Percentiles rank a stretch among this genome's conserved stretches.
These are phyloP conservation scores for Mucor irregularis DNA, from an alignment of 371 early-diverging fungal species.

Conservation along the genomic window DNA sequence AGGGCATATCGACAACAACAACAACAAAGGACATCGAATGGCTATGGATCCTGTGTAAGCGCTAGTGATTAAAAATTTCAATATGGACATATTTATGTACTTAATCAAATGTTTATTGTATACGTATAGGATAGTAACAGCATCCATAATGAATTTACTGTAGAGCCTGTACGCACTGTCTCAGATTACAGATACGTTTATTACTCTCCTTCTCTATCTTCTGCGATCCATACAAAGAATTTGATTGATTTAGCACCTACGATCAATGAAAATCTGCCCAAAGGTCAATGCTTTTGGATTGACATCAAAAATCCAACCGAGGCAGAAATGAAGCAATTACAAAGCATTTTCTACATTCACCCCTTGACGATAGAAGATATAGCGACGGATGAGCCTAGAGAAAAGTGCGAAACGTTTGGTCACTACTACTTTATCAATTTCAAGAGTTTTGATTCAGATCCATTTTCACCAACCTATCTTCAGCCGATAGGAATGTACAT, in stretches of 20 bases:
- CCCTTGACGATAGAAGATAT: slow-evolving; percentile 93
- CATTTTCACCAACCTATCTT: slow-evolving; percentile 61
- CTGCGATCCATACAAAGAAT: slow-evolving; percentile 9
- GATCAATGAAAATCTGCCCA: slow-evolving; percentile 7
- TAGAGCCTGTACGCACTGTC: too few species aligned
- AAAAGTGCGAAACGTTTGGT: slow-evolving; percentile 88
- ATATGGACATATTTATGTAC: too few species aligned
- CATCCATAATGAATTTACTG: too few species aligned
- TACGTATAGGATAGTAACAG: too few species aligned
- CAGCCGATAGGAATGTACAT: slow-evolving; percentile 80
- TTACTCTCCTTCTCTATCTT: slow-evolving; percentile 1
- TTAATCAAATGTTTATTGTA: too few species aligned
- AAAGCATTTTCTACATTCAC: slow-evolving; percentile 68
- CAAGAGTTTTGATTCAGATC: slow-evolving; percentile 66
- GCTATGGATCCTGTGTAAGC: neutral
- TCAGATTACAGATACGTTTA: slow-evolving; percentile 4
- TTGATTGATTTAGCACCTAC: slow-evolving; percentile 18
- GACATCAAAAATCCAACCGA: slow-evolving; percentile 75
- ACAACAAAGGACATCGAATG: neutral
- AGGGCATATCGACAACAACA: too few species aligned
- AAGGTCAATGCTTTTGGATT: slow-evolving; percentile 70
- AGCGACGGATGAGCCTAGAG: slow-evolving; percentile 82
- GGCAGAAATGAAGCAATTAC: slow-evolving; percentile 61
- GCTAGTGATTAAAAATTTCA: neutral
- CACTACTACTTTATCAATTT: slow-evolving; percentile 90